Percentiles rank a stretch among this genome's conserved stretches.
Conservation (phyloP, 768 basidiomycete species). For the Epithele typhae region DNA sequence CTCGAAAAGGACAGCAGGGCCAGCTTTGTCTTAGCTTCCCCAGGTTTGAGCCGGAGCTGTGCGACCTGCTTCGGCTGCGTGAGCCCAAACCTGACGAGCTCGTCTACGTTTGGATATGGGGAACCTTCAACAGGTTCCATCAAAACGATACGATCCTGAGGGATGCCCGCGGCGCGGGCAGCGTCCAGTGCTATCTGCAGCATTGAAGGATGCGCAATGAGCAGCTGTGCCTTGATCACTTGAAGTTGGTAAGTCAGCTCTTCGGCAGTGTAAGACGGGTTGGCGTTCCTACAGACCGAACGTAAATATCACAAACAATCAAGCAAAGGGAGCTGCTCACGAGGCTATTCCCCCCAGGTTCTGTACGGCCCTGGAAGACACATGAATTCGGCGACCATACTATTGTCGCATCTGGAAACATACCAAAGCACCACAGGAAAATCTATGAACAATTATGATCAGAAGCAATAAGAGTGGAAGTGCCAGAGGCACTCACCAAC, state of each 20-base stretch:
- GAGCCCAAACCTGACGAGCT: slow-evolving; percentile 19
- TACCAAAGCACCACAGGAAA: background rate
- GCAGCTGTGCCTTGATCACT: slow-evolving; percentile 40
- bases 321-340: slow-evolving; percentile 7
- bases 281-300: slow-evolving; percentile 29
- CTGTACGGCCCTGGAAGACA: slow-evolving; percentile 19
- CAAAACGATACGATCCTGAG: slow-evolving; percentile 42
- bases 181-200: slow-evolving; percentile 42
- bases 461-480: background rate
- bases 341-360: slow-evolving; percentile 23
- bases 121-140: slow-evolving; percentile 17
- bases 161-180: slow-evolving; percentile 35
- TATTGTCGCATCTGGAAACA: too few species aligned
- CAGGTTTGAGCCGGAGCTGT: slow-evolving; percentile 17
- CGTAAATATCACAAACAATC: slow-evolving; percentile 24
- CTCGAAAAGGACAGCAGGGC: slow-evolving; percentile 28
- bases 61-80: slow-evolving; percentile 12
- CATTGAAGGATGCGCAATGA: slow-evolving; percentile 45
- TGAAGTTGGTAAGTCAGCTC: slow-evolving; percentile 58
- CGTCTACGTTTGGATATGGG: slow-evolving; percentile 9
- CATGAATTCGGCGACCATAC: slow-evolving; percentile 11
- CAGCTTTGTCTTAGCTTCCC: slow-evolving; percentile 27
- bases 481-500: background rate
- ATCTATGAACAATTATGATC: background rate
- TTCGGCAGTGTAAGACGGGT: slow-evolving; percentile 53